Conservation (phyloP, 1,139 yeast species). For the Entelexis sorbosivorans region DNA sequence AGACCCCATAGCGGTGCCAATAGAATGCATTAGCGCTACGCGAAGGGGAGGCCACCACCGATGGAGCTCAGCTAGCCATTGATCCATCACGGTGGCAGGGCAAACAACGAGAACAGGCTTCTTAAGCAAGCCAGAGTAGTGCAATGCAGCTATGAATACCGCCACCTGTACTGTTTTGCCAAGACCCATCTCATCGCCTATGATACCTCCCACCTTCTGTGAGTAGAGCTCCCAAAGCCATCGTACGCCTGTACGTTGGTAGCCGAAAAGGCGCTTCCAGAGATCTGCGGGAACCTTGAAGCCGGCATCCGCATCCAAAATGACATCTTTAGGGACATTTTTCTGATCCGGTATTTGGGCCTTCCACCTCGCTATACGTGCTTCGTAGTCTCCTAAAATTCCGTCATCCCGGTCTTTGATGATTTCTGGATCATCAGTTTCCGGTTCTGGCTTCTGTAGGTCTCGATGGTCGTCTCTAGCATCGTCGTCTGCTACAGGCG, state of each 20-base stretch:
- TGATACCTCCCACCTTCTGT: constrained; percentile 85
- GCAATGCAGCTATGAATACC: constrained; percentile 80
- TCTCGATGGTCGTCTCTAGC: constrained; percentile 15
- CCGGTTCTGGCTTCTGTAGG: constrained; percentile 12
- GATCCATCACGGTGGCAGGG: constrained; percentile 91
- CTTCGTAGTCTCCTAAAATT: constrained; percentile 10
- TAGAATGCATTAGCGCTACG: constrained; percentile 76
- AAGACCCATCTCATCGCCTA: constrained; percentile 96
- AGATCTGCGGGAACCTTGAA: constrained; percentile 85
- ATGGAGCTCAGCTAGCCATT: constrained; percentile 93
- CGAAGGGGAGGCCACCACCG: constrained; percentile 97
- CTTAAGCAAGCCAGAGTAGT: constrained; percentile 60
- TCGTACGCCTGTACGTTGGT: constrained; percentile 78
- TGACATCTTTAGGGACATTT: constrained; percentile 59
- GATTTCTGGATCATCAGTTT: not conserved
- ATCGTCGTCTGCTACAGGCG: constrained; percentile 4
- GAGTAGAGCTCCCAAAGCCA: constrained; percentile 70
- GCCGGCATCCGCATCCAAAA: constrained; percentile 42
- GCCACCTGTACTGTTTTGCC: constrained; percentile 92
- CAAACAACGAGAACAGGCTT: constrained; percentile 83
- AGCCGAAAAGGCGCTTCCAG: constrained; percentile 74
- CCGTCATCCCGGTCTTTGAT: constrained; percentile 19
- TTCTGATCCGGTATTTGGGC: constrained; percentile 20
- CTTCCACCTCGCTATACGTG: constrained; percentile 13
- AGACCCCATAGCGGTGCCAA: constrained; percentile 66